These are phyloP conservation scores for Ganoderma lingzhi DNA, from an alignment of 1,284 basidiomycete species.

Conservation along the genomic window DNA sequence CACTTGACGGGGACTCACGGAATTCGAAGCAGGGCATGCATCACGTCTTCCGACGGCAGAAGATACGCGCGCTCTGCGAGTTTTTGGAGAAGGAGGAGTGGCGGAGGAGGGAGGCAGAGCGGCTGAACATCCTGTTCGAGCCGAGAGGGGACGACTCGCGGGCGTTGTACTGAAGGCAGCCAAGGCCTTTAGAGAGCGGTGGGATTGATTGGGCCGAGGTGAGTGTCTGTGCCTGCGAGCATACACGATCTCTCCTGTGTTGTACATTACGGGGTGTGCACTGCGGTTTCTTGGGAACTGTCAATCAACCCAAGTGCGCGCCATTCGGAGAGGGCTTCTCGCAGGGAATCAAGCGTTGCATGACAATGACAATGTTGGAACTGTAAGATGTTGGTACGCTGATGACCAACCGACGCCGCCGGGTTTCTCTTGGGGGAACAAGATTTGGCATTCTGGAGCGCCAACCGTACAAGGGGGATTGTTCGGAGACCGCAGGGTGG, in stretches of 20 bases:
- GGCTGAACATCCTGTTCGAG: constrained; percentile 62
- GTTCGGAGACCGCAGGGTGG: neutral
- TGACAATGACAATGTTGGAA: neutral
- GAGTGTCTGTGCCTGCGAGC: constrained; percentile 5
- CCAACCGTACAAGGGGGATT: neutral
- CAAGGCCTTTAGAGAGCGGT: neutral
- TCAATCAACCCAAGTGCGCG: neutral
- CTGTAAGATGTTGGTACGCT: too few relatives aligned
- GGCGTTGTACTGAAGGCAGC: constrained; percentile 47
- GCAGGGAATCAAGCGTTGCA: neutral
- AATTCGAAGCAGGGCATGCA: constrained; percentile 61
- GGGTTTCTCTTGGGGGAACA: neutral
- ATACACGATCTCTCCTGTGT: constrained; percentile 1
- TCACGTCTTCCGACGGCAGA: constrained; percentile 84
- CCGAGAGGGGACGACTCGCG: constrained; percentile 67
- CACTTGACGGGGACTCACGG: constrained; percentile 6
- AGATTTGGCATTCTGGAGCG: neutral
- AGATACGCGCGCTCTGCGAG: constrained; percentile 68
- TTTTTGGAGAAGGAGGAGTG: constrained; percentile 73
- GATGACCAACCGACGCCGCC: constrained; percentile 2
- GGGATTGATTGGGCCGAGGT: neutral
- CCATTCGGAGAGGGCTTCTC: neutral
- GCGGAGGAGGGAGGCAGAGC: constrained; percentile 63
- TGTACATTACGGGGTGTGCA: constrained; percentile 5
- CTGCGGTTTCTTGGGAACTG: neutral